phyloP scores from a whole-genome alignment of 805 yeast genomes.

The Cephaloascus albidus region DNA sequence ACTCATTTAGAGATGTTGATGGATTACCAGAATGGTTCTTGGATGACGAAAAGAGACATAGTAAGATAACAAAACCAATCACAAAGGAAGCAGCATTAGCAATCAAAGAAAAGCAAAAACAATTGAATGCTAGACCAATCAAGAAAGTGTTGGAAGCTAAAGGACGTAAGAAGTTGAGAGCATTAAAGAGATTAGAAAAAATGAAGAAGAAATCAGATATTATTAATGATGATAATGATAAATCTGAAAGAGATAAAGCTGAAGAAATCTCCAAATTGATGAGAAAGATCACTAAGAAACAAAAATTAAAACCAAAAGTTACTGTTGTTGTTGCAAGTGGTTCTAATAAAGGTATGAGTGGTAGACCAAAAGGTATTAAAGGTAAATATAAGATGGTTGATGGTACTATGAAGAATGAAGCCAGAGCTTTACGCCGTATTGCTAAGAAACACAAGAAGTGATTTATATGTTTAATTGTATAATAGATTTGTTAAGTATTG shows the following conservation, averaged over 20 bases:
- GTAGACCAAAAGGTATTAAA: slow-evolving; percentile 94
- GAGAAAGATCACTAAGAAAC: slow-evolving; percentile 69
- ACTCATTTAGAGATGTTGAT: slow-evolving; percentile 84
- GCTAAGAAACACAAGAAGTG: slow-evolving; percentile 74
- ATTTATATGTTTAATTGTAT: background rate
- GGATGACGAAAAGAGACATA: slow-evolving; percentile 85
- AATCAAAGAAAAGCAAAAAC: slow-evolving; percentile 29
- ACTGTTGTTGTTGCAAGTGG: slow-evolving; percentile 88
- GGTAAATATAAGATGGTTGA: slow-evolving; percentile 99
- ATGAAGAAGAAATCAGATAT: slow-evolving; percentile 87
- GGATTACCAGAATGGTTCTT: slow-evolving; percentile 95
- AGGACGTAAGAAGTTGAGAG: slow-evolving; percentile 93
- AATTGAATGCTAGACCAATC: slow-evolving; percentile 93
- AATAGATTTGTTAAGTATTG: background rate
- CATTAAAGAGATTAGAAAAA: slow-evolving; percentile 77
- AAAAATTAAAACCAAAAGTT: slow-evolving; percentile 68
- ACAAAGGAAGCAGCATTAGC: slow-evolving; percentile 70
- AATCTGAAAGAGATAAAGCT: slow-evolving; percentile 90
- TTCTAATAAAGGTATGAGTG: slow-evolving; percentile 73
- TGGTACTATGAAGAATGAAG: slow-evolving; percentile 96
- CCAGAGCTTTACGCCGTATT: slow-evolving; percentile 83
- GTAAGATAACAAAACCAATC: slow-evolving; percentile 81
- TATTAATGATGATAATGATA: slow-evolving; percentile 79
- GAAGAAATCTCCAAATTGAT: slow-evolving; percentile 84
- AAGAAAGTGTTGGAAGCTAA: slow-evolving; percentile 98